A percentile compares a stretch with the other conserved stretches of the same genome.
phyloP scores from a whole-genome alignment of 2,329 filamentous ascomycete genomes.

The Colletotrichum sp. region DNA sequence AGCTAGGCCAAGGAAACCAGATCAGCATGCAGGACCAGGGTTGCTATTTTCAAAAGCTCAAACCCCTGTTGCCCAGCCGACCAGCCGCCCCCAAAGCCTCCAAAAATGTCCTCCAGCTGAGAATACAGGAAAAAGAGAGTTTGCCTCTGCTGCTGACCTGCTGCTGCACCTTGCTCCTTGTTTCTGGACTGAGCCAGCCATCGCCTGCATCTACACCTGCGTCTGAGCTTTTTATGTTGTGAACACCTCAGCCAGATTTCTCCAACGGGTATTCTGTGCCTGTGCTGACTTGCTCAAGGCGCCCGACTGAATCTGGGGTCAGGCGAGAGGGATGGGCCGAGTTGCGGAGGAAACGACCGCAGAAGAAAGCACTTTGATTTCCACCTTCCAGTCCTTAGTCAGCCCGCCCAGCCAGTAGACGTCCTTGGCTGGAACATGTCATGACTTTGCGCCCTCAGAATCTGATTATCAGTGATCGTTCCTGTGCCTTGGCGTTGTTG shows the following conservation, averaged over 20 bases:
- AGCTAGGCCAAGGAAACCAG: slow-evolving; percentile 8
- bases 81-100: slow-evolving; percentile 1
- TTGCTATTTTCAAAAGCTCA: slow-evolving; percentile 15
- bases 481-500: not conserved
- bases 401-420: not conserved
- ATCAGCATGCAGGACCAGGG: slow-evolving; percentile 20
- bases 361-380: not conserved
- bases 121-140: slow-evolving; percentile 5
- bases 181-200: not conserved
- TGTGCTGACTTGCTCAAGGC: not conserved
- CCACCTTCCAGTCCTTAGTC: not conserved
- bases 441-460: not conserved
- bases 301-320: not conserved
- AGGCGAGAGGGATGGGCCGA: not conserved
- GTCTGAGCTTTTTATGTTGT: not conserved
- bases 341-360: not conserved
- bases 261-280: not conserved
- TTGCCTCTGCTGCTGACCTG: not conserved
- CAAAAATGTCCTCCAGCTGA: not conserved
- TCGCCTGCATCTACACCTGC: not conserved
- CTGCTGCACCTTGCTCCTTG: not conserved
- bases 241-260: not conserved
- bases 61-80: slow-evolving; percentile 18
- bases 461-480: not conserved
- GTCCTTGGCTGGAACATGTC: not conserved